Percentiles rank a stretch among this genome's conserved stretches.
Conservation (phyloP, 2,329 filamentous ascomycete species). For the Cladosporium sp. region DNA sequence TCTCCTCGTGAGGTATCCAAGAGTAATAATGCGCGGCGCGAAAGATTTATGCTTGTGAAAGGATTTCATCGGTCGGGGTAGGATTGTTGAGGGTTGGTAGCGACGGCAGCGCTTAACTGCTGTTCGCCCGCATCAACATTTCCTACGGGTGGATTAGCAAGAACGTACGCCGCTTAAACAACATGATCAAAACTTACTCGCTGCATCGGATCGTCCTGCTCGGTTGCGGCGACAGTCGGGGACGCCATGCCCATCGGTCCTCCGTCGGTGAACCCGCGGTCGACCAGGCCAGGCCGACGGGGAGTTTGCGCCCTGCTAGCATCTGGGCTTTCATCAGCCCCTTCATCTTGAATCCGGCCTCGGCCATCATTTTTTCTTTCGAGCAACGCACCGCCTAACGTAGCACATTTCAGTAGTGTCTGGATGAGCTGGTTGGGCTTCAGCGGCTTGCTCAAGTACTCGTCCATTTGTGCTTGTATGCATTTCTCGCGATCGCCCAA, state of each 20-base stretch:
- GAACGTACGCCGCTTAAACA: constrained; percentile 4
- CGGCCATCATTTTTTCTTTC: constrained; percentile 60
- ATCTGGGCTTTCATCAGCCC: constrained; percentile 14
- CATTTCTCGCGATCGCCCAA: constrained; percentile 97
- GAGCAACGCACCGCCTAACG: constrained; percentile 75
- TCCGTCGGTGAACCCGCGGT: constrained; percentile 64
- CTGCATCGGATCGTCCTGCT: constrained; percentile 56
- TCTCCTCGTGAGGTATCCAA: background rate
- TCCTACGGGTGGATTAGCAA: constrained; percentile 20
- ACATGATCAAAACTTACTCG: constrained; percentile 40
- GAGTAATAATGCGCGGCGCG: background rate
- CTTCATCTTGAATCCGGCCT: constrained; percentile 22
- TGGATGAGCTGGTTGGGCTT: constrained; percentile 97
- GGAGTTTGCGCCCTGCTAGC: constrained; percentile 22
- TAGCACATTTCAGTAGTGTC: constrained; percentile 94
- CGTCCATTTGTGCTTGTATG: constrained; percentile 98
- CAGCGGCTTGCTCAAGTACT: constrained; percentile 93
- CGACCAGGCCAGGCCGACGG: constrained; percentile 52
- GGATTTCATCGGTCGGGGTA: background rate
- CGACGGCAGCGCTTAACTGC: constrained; percentile 19
- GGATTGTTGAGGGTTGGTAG: background rate
- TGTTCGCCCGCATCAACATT: constrained; percentile 25
- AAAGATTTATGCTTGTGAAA: background rate
- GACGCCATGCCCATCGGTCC: constrained; percentile 59
- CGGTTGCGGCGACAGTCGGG: constrained; percentile 57